Evolutionary conservation across 768 basidiomycete species (phyloP).

Genomic region (Russula sp.): DNA sequence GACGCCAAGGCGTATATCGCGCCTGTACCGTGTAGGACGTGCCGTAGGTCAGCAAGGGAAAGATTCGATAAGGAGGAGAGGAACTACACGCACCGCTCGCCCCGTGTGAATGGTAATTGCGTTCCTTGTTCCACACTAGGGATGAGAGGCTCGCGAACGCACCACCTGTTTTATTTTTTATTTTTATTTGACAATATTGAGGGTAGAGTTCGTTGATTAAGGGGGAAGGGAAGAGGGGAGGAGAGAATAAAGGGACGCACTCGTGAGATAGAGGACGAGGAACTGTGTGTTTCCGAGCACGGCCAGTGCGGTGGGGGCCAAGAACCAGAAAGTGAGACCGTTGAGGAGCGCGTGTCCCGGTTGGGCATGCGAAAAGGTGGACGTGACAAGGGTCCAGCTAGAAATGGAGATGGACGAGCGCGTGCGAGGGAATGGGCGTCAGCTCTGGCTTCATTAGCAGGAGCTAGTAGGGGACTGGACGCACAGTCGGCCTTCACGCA

Average conservation of each 20-base stretch:
- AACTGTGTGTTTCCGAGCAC: conserved; percentile 63
- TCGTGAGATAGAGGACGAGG: conserved; percentile 64
- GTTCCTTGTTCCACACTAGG: conserved; percentile 40
- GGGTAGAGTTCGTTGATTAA: no score
- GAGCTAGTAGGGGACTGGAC: conserved; percentile 24
- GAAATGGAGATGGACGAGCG: not conserved
- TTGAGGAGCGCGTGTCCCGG: conserved; percentile 64
- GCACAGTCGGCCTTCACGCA: conserved; percentile 58
- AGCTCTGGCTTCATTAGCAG: not conserved
- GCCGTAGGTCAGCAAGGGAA: not conserved
- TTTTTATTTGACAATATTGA: no score
- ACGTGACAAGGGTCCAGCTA: conserved; percentile 72
- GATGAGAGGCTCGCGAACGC: conserved; percentile 45
- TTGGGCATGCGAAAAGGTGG: conserved; percentile 62
- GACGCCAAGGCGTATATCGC: conserved; percentile 67
- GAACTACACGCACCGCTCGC: conserved; percentile 56
- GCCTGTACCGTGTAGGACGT: conserved; percentile 33
- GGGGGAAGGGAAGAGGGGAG: not conserved
- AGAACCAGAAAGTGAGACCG: conserved; percentile 70
- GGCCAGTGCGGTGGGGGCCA: conserved; percentile 56
- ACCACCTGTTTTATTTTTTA: conserved; percentile 40
- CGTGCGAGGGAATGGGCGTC: not conserved
- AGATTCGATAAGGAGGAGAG: not conserved
- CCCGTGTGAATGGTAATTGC: conserved; percentile 41
- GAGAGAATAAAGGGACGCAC: conserved; percentile 31